Conservation (phyloP, 169 alveolate species). For the Amoebophrya sp. region DNA sequence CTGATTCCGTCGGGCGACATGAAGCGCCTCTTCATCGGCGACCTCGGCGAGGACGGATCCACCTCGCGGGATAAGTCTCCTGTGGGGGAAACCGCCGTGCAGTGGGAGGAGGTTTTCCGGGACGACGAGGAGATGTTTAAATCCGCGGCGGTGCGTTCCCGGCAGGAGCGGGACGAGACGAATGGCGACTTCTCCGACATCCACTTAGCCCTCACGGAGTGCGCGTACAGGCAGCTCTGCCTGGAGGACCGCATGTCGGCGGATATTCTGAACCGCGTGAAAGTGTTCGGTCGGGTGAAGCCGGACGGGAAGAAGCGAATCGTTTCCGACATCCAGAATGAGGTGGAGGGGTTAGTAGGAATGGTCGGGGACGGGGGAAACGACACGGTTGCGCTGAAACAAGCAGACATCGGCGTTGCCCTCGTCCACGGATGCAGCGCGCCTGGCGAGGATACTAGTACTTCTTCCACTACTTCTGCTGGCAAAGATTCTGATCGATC, state of each 20-base stretch:
- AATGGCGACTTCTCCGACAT: neutral
- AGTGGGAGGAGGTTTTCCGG: no score
- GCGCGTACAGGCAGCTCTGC: neutral
- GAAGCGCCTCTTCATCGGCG: neutral
- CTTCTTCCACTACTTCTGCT: no score
- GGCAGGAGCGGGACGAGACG: no score
- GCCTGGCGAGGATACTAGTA: no score
- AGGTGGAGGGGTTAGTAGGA: neutral
- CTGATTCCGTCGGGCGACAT: neutral
- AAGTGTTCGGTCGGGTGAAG: neutral
- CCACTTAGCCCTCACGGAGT: neutral
- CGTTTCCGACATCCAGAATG: neutral
- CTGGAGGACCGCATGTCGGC: no score
- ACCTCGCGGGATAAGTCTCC: neutral
- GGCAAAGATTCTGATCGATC: neutral
- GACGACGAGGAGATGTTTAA: no score
- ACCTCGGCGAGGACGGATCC: no score
- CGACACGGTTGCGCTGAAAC: neutral
- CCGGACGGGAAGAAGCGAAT: neutral
- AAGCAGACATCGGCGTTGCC: neutral
- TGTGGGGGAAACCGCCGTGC: neutral
- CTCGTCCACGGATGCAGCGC: neutral
- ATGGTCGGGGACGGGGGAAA: neutral
- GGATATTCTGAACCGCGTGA: neutral
- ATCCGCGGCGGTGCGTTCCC: no score